Conservation (phyloP, 2,329 filamentous ascomycete species). For the Hortaea sp. region DNA sequence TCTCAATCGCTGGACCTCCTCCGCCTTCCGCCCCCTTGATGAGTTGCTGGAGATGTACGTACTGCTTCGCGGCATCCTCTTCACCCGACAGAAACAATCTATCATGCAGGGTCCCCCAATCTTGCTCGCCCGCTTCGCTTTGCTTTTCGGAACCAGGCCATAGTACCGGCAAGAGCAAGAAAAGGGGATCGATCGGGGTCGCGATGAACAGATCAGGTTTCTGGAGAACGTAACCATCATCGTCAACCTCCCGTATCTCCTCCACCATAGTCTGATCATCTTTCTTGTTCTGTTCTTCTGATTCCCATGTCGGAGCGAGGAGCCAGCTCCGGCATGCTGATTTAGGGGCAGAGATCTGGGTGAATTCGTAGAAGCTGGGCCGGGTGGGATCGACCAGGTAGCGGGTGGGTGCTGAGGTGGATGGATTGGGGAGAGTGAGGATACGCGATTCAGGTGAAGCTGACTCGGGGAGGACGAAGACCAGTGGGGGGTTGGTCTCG, state of each 20-base stretch:
- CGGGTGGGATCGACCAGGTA: conserved; percentile 49
- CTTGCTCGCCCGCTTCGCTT: conserved; percentile 6
- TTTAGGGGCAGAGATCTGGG: conserved; percentile 42
- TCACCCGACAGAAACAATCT: conserved; percentile 29
- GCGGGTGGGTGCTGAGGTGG: conserved; percentile 36
- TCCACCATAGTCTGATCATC: not conserved
- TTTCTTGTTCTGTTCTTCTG: conserved; percentile 1
- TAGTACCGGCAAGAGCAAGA: conserved; percentile 69
- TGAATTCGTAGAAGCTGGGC: conserved; percentile 53
- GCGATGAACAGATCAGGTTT: conserved; percentile 70
- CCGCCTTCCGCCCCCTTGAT: conserved; percentile 18
- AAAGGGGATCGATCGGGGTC: conserved; percentile 74
- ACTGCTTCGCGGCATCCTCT: conserved; percentile 29
- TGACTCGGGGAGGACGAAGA: conserved; percentile 48
- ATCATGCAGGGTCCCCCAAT: conserved; percentile 46
- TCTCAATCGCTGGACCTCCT: conserved; percentile 31
- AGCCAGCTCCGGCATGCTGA: conserved; percentile 46
- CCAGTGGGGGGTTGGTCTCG: conserved; percentile 35
- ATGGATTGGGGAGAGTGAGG: conserved; percentile 46
- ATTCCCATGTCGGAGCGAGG: conserved; percentile 28
- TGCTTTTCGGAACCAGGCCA: not conserved
- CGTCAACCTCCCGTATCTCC: not conserved
- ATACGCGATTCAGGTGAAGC: conserved; percentile 45
- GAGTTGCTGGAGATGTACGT: conserved; percentile 52
- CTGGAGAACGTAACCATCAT: conserved; percentile 48